These are phyloP conservation scores for Clathrus columnatus DNA, from an alignment of 768 basidiomycete species.

Conservation along the genomic window DNA sequence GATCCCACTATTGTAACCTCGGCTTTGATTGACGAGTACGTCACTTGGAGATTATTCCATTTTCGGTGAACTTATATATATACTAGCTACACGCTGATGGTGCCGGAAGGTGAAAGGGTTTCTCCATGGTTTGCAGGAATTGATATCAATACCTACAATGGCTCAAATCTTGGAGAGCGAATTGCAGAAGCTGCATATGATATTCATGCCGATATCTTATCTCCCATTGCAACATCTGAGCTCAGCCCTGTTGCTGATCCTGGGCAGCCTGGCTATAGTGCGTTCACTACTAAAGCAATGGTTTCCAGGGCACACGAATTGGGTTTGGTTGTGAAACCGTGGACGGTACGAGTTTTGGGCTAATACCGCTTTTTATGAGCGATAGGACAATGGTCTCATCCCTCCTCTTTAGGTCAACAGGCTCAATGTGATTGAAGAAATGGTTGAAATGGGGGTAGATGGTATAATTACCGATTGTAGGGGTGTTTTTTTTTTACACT, in stretches of 20 bases:
- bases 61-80: neutral
- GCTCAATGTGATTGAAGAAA: conserved; percentile 50
- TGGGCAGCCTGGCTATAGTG: conserved; percentile 32
- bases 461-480: conserved; percentile 71
- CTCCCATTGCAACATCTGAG: conserved; percentile 42
- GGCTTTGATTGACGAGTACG: conserved; percentile 60
- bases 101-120: conserved; percentile 27
- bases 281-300: conserved; percentile 64
- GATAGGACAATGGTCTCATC: neutral
- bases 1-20: conserved; percentile 49
- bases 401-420: conserved; percentile 42
- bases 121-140: conserved; percentile 68
- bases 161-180: conserved; percentile 44
- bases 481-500: conserved; percentile 9
- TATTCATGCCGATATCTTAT: conserved; percentile 58
- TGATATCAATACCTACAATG: conserved; percentile 53
- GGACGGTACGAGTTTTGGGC: conserved; percentile 47
- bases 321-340: conserved; percentile 58
- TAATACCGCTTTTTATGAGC: neutral
- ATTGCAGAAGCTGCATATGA: conserved; percentile 61
- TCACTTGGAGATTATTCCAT: conserved; percentile 2
- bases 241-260: conserved; percentile 36
- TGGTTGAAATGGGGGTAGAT: conserved; percentile 55
- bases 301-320: conserved; percentile 55
- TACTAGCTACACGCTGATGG: conserved; percentile 8